phyloP scores from a whole-genome alignment of 1,139 yeast genomes.

The Saccharomyces pastorianus region DNA sequence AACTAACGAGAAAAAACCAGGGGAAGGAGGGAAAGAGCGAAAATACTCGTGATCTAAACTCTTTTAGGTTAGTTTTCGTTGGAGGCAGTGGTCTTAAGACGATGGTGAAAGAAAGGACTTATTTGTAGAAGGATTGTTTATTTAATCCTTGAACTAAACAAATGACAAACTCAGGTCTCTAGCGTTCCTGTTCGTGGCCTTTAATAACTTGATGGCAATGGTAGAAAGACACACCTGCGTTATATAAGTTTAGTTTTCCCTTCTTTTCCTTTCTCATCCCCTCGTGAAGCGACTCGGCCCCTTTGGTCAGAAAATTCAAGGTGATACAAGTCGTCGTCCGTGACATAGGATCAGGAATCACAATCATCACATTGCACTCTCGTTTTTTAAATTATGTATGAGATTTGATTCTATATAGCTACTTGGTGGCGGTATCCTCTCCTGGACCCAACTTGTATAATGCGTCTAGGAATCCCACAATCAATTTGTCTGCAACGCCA shows the following conservation, averaged over 20 bases:
- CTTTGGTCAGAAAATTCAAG: background rate
- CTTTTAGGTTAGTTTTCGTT: background rate
- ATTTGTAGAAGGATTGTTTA: background rate
- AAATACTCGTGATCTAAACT: background rate
- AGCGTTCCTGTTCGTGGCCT: conserved; percentile 1
- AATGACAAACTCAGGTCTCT: background rate
- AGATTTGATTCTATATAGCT: background rate
- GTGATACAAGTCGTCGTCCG: conserved; percentile 1
- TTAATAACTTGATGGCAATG: conserved; percentile 1
- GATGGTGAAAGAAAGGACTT: background rate
- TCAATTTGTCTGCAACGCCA: conserved; percentile 75
- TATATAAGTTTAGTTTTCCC: conserved; percentile 1
- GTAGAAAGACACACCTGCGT: conserved; percentile 1
- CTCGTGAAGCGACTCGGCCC: conserved; percentile 1
- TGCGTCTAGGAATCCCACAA: conserved; percentile 73
- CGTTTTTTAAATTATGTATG: background rate
- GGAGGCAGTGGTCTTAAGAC: background rate
- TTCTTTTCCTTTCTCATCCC: background rate
- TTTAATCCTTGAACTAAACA: background rate
- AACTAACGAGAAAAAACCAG: background rate
- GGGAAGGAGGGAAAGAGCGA: background rate
- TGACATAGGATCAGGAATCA: background rate
- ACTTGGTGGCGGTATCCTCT: background rate
- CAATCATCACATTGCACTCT: background rate
- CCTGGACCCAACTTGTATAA: conserved; percentile 36